Base-by-base conservation (phyloP, 2,329 filamentous ascomycete species). In the Cytospora mali region DNA sequence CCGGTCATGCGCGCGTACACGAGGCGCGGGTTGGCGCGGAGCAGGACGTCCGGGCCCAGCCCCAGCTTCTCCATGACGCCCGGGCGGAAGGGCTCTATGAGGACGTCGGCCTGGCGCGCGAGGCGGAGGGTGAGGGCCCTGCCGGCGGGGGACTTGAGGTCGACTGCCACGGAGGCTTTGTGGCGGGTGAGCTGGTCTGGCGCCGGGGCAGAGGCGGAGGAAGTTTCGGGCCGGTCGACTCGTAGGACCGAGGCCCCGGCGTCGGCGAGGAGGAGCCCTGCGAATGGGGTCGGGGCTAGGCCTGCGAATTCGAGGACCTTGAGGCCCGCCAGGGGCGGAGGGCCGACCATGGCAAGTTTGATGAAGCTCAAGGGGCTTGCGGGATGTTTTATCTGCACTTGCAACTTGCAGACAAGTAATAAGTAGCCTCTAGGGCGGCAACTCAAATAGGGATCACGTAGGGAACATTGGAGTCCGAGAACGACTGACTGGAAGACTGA, bases 31-130 rank as follows among this genome's bases (percentile, higher is more conserved):
- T 97, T 97, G 27, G 76, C 79, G 29, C 87, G 78, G 3, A 65
- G 46, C 9, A 97, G 81, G 1, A 84, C 83, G 0, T 84, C 81
- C 9, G 94, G 94, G 0, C 87, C 88, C 1, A 98, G 84, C 0
- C 90, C 90, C 11, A 94, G 85, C 57, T 89, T 90, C 77, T 98
- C 94, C 2, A 98, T 84, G 0, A 97, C 92, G 39, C 93, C 92
- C 0, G 94, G 94, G 0, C 94, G 90, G 80, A 93, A 98, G 0
- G 95, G 94, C 74, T 98, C 95, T 74, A 98, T 95, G 29, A 98
- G 75, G 39, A 97, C 81, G 75, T 98, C 94, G 61, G 87, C 82
- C 18, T 79, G 73, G 18, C 78, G 75, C 39, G 89, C 77, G 1
- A 97, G 81, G 3, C 81, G 78, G 65, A 87, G 87, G 58, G 97